Base-by-base conservation (phyloP, 768 basidiomycete species). In the Lactarius trivialis region DNA sequence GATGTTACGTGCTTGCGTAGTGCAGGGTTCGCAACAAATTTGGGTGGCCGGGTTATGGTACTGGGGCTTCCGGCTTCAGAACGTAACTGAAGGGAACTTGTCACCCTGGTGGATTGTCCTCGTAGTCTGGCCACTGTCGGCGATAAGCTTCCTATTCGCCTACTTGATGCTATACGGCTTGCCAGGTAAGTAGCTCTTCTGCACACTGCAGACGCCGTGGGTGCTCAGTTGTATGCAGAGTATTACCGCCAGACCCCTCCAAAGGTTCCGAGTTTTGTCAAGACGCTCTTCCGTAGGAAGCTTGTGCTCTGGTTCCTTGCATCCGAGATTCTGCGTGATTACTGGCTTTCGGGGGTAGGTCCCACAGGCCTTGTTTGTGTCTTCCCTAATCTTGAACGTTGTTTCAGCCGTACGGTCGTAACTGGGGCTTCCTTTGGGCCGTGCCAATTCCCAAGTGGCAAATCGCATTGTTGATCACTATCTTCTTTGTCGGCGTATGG, bases 41-140 rank as follows among this genome's bases (percentile, higher is more conserved):
- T 97, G 94, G 94, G 88, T 96, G 15, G 90, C 94, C 3, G 94
- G 89, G 8, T 76, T 97, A 39, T 97, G 94, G 94, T 97, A 91
- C 70, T 97, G 94, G 94, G 94, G 94, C 67, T 84, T 87, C 73
- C 82, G 83, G 34, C 77, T 97, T 62, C 88, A 89, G 71, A 76
- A 79, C 8, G 76, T 77, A 24, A 49, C 74, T 54, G 76, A 82
- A 48, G 77, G 75, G 51, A 80, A 81, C 67, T 72, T 81, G 43
- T 76, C 89, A 11, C 93, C 94, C 0, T 91, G 89, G 87, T 92
- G 86, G 85, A 90, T 95, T 67, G 84, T 86, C 24, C 75, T 86
- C 67, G 79, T 93, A 64, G 74, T 82, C 36, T 96, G 92, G 92
- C 93, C 93, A 1, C 73, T 96, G 49, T 77, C 91, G 2, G 77